Evolutionary conservation across 2,329 filamentous ascomycete species (phyloP), one percentile per base, ranked within the genome.

Genomic region (Colletotrichum limetticola): DNA sequence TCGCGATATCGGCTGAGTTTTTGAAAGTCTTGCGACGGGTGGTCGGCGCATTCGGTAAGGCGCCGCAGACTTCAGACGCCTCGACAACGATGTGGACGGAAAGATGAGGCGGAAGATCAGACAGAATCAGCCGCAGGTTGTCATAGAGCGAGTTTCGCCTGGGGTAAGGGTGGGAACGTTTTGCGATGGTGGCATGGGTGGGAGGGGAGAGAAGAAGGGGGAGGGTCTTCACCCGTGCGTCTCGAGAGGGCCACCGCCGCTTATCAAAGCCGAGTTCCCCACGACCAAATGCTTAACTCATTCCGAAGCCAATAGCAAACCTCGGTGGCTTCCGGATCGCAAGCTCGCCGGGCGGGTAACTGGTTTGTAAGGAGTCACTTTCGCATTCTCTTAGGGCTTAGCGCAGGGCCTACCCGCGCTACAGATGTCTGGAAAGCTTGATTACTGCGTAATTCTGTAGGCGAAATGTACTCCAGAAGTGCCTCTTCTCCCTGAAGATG

Each of bases 71-170:
- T 49, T 57, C 66, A 60, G 66, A 42, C 60, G 46, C 28, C 22
- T 11, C 42, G 42, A 30, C 46, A 35, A 26, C 55, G 35, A 56
- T 53, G 66, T 49, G 32, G 30, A 65, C 11, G 49, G 60, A 56
- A 63, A 62, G 57, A 63, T 63, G 68, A 74, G 68, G 62, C 63
- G 62, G 71, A 72, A 72, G 68, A 74, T 74, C 71, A 74, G 57
- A 74, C 71, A 74, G 19, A 72, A n/a, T 22, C 57, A 68, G 71
- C 71, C 68, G 62, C 71, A 72, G 62, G 24, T 70, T 66, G 66
- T 70, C 46, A 49, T 70, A 30, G 22, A 60, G 49, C 58, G 12
- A 22, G 71, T 74, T 74, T 74, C 71, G 71, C 60, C 71, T 19
- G 32, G 71, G 68, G 42, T 63, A n/a, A 35, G 14, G 68, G 62